A percentile compares a stretch with the other conserved stretches of the same genome.
phyloP scores from a whole-genome alignment of 2,329 filamentous ascomycete genomes.

The Cytospora paraplurivora region DNA sequence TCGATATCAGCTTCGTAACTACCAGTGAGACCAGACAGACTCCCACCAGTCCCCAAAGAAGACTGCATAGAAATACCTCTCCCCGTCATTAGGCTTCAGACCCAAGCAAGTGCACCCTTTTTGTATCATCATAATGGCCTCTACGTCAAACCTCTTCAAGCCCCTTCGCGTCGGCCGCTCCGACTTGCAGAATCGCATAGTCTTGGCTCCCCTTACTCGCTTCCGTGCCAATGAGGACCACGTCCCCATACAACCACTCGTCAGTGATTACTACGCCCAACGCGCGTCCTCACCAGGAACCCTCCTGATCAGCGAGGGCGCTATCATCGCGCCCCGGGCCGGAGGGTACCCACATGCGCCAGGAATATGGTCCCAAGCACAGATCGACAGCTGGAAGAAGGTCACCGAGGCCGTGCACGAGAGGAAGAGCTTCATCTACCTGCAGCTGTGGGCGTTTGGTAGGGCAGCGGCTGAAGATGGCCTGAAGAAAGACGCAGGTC shows the following conservation, averaged over 20 bases:
- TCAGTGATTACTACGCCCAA: constrained; percentile 47
- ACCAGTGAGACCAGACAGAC: no score
- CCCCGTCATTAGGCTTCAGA: no score
- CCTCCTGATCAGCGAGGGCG: constrained; percentile 49
- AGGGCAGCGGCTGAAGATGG: constrained; percentile 42
- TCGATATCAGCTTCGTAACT: no score
- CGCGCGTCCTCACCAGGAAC: constrained; percentile 45
- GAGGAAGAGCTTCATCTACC: constrained; percentile 60
- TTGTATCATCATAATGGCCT: constrained; percentile 13
- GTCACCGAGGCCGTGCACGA: constrained; percentile 64
- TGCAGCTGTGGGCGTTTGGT: constrained; percentile 58
- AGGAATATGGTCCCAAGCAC: constrained; percentile 57
- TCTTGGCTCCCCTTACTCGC: constrained; percentile 55
- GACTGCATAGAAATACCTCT: no score
- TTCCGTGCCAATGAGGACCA: constrained; percentile 48
- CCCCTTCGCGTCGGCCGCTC: constrained; percentile 49
- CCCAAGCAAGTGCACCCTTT: neutral
- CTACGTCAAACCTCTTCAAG: constrained; percentile 40
- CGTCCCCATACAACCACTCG: constrained; percentile 34
- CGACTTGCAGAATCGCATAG: constrained; percentile 52
- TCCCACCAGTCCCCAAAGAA: no score
- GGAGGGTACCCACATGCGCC: constrained; percentile 51
- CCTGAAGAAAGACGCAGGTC: constrained; percentile 29
- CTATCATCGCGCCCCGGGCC: constrained; percentile 43
- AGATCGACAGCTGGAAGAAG: constrained; percentile 59